phyloP scores from a whole-genome alignment of 2,329 filamentous ascomycete species.

The Aspergillus carbonarius region DNA sequence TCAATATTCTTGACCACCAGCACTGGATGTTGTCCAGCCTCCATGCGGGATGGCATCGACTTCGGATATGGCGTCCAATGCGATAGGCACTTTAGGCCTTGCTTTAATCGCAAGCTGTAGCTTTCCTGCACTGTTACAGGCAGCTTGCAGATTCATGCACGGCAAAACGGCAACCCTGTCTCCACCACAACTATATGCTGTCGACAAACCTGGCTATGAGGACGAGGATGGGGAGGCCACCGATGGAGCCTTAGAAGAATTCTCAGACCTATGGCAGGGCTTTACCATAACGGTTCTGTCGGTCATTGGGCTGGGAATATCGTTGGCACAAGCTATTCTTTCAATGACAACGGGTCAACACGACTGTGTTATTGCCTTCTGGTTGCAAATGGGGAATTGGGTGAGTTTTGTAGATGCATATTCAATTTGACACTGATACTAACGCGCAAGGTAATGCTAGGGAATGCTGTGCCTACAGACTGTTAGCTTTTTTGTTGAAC shows the following conservation, averaged over 20 bases:
- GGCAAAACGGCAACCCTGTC: conserved; percentile 10
- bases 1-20: background rate
- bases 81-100: conserved; percentile 26
- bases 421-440: background rate
- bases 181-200: conserved; percentile 21
- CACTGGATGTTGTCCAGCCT: background rate
- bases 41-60: conserved; percentile 22
- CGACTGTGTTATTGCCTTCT: conserved; percentile 53
- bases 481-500: conserved; percentile 34
- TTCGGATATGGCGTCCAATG: conserved; percentile 20
- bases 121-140: conserved; percentile 27
- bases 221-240: conserved; percentile 70
- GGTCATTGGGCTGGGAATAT: conserved; percentile 54
- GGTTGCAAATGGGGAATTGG: conserved; percentile 62
- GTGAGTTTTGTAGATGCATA: conserved; percentile 47
- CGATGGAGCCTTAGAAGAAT: conserved; percentile 60
- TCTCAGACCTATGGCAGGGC: conserved; percentile 62
- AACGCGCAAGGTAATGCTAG: conserved; percentile 16
- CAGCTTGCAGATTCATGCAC: conserved; percentile 19
- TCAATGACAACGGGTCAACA: conserved; percentile 36
- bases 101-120: conserved; percentile 23
- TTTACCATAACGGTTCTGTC: conserved; percentile 56
- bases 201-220: conserved; percentile 54
- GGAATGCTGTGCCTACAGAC: conserved; percentile 34
- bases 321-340: conserved; percentile 58